These are phyloP conservation scores for Citrus reticulata DNA, from an alignment of 345 rosid species.

Conservation along the genomic window DNA sequence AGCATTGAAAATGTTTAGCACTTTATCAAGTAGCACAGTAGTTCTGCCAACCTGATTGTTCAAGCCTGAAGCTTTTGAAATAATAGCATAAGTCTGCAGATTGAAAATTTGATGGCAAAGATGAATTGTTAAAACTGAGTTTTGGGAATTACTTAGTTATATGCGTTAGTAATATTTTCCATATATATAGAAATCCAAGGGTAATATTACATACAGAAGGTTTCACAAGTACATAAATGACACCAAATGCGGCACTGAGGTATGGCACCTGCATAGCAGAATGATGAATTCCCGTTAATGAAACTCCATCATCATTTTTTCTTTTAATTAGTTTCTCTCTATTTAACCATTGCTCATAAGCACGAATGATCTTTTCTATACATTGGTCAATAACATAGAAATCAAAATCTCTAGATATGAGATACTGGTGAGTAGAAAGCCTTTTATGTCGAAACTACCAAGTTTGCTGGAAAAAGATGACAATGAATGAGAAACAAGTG, in stretches of 20 bases:
- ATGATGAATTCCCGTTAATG: not conserved
- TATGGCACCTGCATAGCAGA: slow-evolving; percentile 44
- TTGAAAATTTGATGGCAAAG: not conserved
- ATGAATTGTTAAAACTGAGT: not conserved
- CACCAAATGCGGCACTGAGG: slow-evolving; percentile 51
- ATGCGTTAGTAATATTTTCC: not conserved
- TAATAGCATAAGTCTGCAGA: slow-evolving; percentile 47
- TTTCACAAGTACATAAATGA: slow-evolving; percentile 39
- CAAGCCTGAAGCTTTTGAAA: slow-evolving; percentile 51
- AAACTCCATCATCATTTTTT: no score
- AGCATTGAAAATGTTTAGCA: not conserved
- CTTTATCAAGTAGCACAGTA: not conserved
- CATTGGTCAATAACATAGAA: not conserved
- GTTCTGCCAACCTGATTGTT: slow-evolving; percentile 36
- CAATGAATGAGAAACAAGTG: no score
- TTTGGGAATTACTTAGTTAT: not conserved
- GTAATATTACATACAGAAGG: slow-evolving; percentile 36
- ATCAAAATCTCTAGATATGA: not conserved
- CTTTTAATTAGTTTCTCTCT: no score
- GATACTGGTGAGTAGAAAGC: no score
- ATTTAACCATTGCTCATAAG: not conserved
- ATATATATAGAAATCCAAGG: not conserved
- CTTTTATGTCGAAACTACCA: no score
- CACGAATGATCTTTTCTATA: not conserved
- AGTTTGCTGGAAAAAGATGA: no score